These are phyloP conservation scores for Pulveroboletus sp. DNA, from an alignment of 768 basidiomycete species.

Conservation along the genomic window DNA sequence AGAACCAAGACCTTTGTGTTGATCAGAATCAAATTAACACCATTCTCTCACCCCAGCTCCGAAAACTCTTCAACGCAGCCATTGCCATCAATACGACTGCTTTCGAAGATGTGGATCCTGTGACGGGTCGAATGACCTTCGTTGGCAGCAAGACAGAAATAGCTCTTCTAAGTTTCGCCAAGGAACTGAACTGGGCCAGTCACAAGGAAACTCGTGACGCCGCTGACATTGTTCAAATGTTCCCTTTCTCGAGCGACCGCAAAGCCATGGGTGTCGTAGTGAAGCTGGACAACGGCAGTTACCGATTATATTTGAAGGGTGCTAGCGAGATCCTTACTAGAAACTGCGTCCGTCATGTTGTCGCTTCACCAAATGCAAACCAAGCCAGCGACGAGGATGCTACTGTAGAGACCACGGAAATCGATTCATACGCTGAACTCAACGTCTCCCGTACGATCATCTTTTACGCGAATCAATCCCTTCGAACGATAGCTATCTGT, in stretches of 20 bases:
- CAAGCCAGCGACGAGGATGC: constrained; percentile 17
- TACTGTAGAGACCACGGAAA: constrained; percentile 51
- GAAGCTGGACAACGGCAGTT: constrained; percentile 43
- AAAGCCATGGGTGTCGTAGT: constrained; percentile 95
- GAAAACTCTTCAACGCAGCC: constrained; percentile 71
- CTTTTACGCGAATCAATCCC: constrained; percentile 94
- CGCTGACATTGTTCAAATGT: constrained; percentile 70
- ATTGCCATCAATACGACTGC: constrained; percentile 94
- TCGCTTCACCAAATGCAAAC: constrained; percentile 40
- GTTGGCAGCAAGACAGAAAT: constrained; percentile 96
- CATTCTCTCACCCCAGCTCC: constrained; percentile 56
- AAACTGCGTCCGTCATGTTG: constrained; percentile 73
- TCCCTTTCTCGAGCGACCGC: constrained; percentile 90
- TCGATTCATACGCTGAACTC: constrained; percentile 63
- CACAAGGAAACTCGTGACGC: constrained; percentile 63
- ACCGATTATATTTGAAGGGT: constrained; percentile 83
- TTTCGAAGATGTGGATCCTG: constrained; percentile 74
- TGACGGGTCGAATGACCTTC: constrained; percentile 57
- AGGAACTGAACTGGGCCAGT: constrained; percentile 71
- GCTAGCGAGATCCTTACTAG: constrained; percentile 84
- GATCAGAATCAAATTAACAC: constrained; percentile 69
- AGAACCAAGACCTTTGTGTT: constrained; percentile 75
- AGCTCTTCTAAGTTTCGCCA: constrained; percentile 80
- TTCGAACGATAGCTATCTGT: constrained; percentile 91
- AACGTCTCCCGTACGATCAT: constrained; percentile 93